Percentiles rank a stretch among this genome's conserved stretches.
Evolutionary conservation across 2,329 filamentous ascomycete species (phyloP).

Genomic region (Mycosphaerella arachidis): DNA sequence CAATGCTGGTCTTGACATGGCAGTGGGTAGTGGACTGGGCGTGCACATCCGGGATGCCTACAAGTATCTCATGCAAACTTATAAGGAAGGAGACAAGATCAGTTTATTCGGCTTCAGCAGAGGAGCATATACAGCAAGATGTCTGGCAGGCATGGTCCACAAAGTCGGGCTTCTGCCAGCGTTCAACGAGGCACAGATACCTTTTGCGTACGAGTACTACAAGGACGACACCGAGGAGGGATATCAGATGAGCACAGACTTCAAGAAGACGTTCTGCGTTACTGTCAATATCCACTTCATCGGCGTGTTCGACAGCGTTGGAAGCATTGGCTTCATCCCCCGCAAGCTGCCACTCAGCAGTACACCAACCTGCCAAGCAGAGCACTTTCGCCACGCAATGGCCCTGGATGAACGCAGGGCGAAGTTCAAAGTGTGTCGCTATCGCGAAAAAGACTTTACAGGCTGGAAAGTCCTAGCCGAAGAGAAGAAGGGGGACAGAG

Average conservation of each 20-base stretch:
- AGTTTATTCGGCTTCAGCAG: conserved; percentile 19
- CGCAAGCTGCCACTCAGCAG: conserved; percentile 38
- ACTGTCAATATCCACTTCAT: conserved; percentile 42
- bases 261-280: conserved; percentile 45
- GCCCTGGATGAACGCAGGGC: conserved; percentile 42
- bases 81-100: conserved; percentile 21
- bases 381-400: conserved; percentile 43
- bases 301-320: conserved; percentile 44
- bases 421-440: conserved; percentile 43
- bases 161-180: conserved; percentile 38
- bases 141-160: conserved; percentile 44
- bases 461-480: conserved; percentile 19
- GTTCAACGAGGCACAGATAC: conserved; percentile 36
- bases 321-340: conserved; percentile 40
- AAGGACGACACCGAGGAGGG: conserved; percentile 38
- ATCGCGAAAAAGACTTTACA: conserved; percentile 29
- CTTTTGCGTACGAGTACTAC: conserved; percentile 45
- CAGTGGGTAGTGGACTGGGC: conserved; percentile 41
- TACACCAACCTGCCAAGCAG: conserved; percentile 34
- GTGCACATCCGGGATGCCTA: conserved; percentile 32
- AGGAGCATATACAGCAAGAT: conserved; percentile 48
- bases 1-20: conserved; percentile 41
- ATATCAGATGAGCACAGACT: conserved; percentile 40
- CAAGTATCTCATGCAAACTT: conserved; percentile 43
- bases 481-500: conserved; percentile 8